These are phyloP conservation scores for Kodamaea neixiangensis DNA, from an alignment of 805 yeast species.

Conservation along the genomic window DNA sequence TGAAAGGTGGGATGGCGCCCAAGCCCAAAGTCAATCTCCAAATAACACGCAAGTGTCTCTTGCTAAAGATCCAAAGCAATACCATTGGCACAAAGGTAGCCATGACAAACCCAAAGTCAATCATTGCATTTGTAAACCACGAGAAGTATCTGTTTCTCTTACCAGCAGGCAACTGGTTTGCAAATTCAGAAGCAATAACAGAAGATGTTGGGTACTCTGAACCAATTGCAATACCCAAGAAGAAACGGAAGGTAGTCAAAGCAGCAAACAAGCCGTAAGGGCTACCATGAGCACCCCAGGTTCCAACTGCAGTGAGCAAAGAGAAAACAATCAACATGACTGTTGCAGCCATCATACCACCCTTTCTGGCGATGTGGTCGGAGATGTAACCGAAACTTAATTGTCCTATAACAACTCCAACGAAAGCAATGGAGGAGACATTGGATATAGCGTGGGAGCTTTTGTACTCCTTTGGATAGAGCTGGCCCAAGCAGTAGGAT, in stretches of 20 bases:
- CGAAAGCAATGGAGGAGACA: conserved; percentile 86
- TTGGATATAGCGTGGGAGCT: conserved; percentile 72
- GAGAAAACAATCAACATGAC: conserved; percentile 74
- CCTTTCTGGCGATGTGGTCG: conserved; percentile 77
- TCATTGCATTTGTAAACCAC: conserved; percentile 87
- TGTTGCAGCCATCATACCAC: conserved; percentile 81
- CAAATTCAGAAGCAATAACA: conserved; percentile 91
- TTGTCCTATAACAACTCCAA: conserved; percentile 89
- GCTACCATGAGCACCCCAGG: conserved; percentile 76
- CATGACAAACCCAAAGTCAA: conserved; percentile 82
- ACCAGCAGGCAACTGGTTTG: conserved; percentile 76
- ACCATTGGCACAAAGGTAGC: conserved; percentile 87
- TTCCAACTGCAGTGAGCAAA: conserved; percentile 59
- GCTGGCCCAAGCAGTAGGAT: conserved; percentile 61
- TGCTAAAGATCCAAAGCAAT: conserved; percentile 76
- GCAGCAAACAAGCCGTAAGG: conserved; percentile 81
- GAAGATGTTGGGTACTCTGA: conserved; percentile 95
- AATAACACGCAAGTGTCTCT: conserved; percentile 69
- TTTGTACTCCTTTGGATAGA: conserved; percentile 67
- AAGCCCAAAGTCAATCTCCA: conserved; percentile 92
- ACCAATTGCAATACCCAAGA: conserved; percentile 90
- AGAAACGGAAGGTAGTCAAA: conserved; percentile 79
- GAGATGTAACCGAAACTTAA: conserved; percentile 76
- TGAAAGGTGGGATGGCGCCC: conserved; percentile 85
- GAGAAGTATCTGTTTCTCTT: conserved; percentile 85